Evolutionary conservation across 345 rosid species (phyloP), one percentile per base, ranked within the genome.

Genomic region (Brassica napus): DNA sequence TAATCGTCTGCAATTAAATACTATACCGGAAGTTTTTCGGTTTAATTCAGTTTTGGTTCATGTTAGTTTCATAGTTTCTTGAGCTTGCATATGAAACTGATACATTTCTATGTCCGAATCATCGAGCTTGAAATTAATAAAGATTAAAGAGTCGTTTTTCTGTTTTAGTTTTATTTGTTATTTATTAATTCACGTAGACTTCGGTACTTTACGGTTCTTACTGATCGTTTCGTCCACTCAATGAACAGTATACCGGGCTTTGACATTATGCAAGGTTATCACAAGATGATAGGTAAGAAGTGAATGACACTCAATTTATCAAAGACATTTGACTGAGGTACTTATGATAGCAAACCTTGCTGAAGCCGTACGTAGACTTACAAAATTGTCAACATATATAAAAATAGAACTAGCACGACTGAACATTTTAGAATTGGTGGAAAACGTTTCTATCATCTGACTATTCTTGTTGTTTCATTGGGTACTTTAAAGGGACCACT

Each of bases 21-120:
- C 63, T 58, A 8, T 9, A 9, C 8, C 66, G 12, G 9, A 6
- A 28, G 12, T 32, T 16, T 31, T 61, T 11, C 26, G 3, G 3
- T 49, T 59, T 67, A 32, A 30, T 31, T 75, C 32, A 39, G 65
- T 59, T 59, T 59, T 30, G n/a, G 14, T 67, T 61, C 37, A 12
- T 61, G 37, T 6, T 61, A 12, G 16, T 61, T 12, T 37, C 11
- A 2, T 37, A 37, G 44, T 2, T 37, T 28, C 15, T 12, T 21
- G 6, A 61, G 65, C 15, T 47, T 0, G 54, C 65, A 28, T 12
- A 61, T 12, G 65, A 61, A 61, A 12, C 9, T 61, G 16, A 61
- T 47, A 4, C 14, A 12, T 42, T 0, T 28, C 31, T 28, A 12
- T 47, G 65, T 61, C 65, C 37, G 8, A 61, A 12, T 61, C 18